Conservation (phyloP, 805 yeast genomes). For the Yarrowia bubula region DNA sequence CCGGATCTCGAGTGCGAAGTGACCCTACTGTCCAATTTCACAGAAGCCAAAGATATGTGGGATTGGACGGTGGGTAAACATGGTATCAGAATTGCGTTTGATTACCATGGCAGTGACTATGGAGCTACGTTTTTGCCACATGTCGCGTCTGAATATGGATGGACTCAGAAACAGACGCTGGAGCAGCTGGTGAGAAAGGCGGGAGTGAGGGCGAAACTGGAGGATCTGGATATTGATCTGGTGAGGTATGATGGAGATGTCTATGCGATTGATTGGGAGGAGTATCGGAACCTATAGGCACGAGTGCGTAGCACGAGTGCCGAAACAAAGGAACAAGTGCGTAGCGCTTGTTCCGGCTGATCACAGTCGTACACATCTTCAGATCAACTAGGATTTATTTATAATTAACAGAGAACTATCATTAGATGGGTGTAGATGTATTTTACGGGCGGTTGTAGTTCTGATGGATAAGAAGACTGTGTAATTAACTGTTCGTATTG, state of each 20-base stretch:
- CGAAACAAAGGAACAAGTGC: too few species aligned
- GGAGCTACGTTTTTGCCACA: conserved; percentile 88
- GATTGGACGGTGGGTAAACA: conserved; percentile 84
- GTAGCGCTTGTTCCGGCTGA: too few species aligned
- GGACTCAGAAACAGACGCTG: conserved; percentile 74
- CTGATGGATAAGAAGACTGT: too few species aligned
- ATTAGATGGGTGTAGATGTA: too few species aligned
- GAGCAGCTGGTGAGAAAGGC: conserved; percentile 71
- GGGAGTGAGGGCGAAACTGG: conserved; percentile 30
- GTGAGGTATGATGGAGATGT: conserved; percentile 18
- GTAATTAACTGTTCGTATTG: too few species aligned
- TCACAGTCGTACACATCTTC: background rate
- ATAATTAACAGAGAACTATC: background rate
- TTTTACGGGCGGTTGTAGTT: too few species aligned
- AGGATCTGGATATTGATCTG: conserved; percentile 19
- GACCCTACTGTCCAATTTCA: conserved; percentile 63
- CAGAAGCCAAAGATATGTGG: conserved; percentile 48
- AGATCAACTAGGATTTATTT: background rate
- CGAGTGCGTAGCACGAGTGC: too few species aligned
- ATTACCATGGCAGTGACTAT: conserved; percentile 41
- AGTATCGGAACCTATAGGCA: background rate
- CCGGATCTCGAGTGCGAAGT: conserved; percentile 53
- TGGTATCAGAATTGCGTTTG: conserved; percentile 67
- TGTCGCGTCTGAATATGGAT: conserved; percentile 83
- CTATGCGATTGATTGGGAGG: conserved; percentile 17